phyloP scores from a whole-genome alignment of 805 yeast genomes.

The Schwanniomyces pseudopolymorphus region DNA sequence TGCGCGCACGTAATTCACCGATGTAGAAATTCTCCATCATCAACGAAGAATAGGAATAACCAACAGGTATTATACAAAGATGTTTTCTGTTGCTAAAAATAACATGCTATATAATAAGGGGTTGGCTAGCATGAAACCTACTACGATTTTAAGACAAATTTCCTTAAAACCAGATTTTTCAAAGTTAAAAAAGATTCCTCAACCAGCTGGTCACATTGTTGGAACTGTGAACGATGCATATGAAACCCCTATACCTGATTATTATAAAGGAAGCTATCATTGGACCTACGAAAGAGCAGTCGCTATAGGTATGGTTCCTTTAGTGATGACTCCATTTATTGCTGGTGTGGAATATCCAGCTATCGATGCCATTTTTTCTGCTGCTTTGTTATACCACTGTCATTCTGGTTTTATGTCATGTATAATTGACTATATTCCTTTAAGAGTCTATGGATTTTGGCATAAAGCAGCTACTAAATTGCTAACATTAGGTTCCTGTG shows the following conservation, averaged over 20 bases:
- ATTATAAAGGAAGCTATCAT: constrained; percentile 81
- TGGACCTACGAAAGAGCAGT: constrained; percentile 87
- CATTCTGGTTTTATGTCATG: constrained; percentile 88
- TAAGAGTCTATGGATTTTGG: constrained; percentile 78
- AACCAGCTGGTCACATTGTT: constrained; percentile 85
- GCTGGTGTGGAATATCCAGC: constrained; percentile 70
- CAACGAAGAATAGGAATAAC: neutral
- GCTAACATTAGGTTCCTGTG: constrained; percentile 68
- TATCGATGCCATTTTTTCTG: constrained; percentile 68
- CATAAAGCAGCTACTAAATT: constrained; percentile 67
- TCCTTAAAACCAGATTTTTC: constrained; percentile 46
- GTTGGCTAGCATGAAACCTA: neutral
- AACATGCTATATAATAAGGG: neutral
- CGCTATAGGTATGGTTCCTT: constrained; percentile 72
- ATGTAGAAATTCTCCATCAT: neutral
- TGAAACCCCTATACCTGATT: constrained; percentile 59
- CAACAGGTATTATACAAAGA: neutral
- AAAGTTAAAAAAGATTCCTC: constrained; percentile 56
- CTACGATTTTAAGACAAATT: constrained; percentile 10
- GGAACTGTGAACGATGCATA: constrained; percentile 95
- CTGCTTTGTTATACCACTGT: constrained; percentile 70
- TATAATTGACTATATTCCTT: constrained; percentile 89
- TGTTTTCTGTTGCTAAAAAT: neutral
- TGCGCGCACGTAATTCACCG: neutral
- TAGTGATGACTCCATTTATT: constrained; percentile 71